A percentile compares a stretch with the other conserved stretches of the same genome.
Conservation (phyloP, 768 basidiomycete genomes). For the Coprinellus aureogranulatus region DNA sequence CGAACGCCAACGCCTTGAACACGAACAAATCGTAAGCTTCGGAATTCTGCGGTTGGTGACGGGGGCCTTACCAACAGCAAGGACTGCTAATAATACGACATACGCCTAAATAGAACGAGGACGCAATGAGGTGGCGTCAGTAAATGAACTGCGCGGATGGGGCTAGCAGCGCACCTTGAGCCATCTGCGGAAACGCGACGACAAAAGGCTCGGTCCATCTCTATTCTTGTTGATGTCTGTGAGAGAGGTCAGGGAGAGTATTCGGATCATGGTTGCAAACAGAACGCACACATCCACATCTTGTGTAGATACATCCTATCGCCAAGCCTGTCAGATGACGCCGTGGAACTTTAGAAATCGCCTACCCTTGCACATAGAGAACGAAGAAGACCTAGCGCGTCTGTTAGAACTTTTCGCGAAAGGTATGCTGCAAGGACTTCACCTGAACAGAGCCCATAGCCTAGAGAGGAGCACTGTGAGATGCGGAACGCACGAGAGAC, state of each 20-base stretch:
- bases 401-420: background rate
- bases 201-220: background rate
- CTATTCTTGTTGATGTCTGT: no score
- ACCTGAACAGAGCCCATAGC: slow-evolving; percentile 23
- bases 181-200: background rate
- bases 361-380: slow-evolving; percentile 29
- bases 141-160: background rate
- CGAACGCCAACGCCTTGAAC: slow-evolving; percentile 7
- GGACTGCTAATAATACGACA: background rate
- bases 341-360: background rate
- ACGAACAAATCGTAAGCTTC: background rate
- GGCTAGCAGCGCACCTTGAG: slow-evolving; percentile 3
- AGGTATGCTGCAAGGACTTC: background rate
- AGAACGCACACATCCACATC: slow-evolving; percentile 29
- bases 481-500: no score
- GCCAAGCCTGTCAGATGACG: no score
- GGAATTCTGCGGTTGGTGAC: no score
- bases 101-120: background rate
- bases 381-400: slow-evolving; percentile 22
- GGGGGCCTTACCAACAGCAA: slow-evolving; percentile 8
- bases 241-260: no score
- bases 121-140: background rate
- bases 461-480: slow-evolving; percentile 5
- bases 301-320: slow-evolving; percentile 28
- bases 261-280: no score